A percentile compares a stretch with the other conserved stretches of the same genome.
phyloP scores from a whole-genome alignment of 345 rosid genomes.

The Gossypium stocksii region DNA sequence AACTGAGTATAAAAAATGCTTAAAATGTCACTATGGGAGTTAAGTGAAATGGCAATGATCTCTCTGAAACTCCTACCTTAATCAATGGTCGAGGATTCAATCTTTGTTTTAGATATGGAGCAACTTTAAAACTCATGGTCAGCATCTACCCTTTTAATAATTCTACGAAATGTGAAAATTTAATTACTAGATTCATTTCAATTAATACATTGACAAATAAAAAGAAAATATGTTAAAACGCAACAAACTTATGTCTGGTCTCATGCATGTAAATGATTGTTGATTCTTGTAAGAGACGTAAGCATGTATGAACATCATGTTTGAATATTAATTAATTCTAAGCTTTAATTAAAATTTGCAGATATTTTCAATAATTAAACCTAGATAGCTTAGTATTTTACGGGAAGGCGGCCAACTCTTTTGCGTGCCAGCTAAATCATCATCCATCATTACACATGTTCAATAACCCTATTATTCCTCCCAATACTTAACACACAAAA shows the following conservation, averaged over 20 bases:
- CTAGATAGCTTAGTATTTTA: not conserved
- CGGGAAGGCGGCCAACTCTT: not conserved
- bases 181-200: too few species aligned
- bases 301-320: not conserved
- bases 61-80: too few species aligned
- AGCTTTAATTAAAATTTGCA: not conserved
- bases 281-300: not conserved
- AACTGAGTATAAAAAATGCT: too few species aligned
- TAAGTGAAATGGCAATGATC: too few species aligned
- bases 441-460: not conserved
- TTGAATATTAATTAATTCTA: not conserved
- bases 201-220: too few species aligned
- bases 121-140: too few species aligned
- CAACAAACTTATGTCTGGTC: not conserved
- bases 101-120: too few species aligned
- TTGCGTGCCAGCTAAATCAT: not conserved
- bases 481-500: too few species aligned
- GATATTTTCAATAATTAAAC: not conserved
- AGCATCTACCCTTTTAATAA: too few species aligned
- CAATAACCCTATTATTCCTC: too few species aligned
- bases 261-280: not conserved
- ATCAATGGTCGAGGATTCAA: too few species aligned
- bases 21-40: too few species aligned
- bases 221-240: not conserved
- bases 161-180: accelerated